Base-by-base conservation (phyloP, 371 early-diverging fungal species). In the Mortierella sp. region DNA sequence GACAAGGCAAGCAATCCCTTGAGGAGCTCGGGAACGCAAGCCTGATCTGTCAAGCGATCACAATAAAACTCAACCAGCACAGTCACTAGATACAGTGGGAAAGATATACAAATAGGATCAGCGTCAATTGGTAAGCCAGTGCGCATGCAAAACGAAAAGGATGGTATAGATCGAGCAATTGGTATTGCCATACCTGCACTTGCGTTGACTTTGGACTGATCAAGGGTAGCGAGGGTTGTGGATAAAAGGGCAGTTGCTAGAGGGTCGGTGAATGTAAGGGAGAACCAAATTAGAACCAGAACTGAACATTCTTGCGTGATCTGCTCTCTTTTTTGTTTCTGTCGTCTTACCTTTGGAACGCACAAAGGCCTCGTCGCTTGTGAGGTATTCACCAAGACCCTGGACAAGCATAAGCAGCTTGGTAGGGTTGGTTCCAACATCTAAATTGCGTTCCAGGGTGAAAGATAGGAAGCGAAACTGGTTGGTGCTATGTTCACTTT, bases 41-140 rank as follows among this genome's bases (percentile, higher is more conserved):
- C 88, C 41, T 92, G 89, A 71, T 95, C 96, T 9, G 92, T 83
- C 68, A 95, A 86, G 63, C 95, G 88, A 64, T 94, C 93, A 73
- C 93, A 90, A 75, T 93, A 95, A 72, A 95, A 95, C 80, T 93
- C 91, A 22, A 92, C 92, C 47, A 95, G 89, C 16, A 93, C 93
- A 50, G 87, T 87, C 9, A 92, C 93, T 91, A 72, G 50, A 40
- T 47, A 47, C 47, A 58, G 34, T 16, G 26, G 34, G 52, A 40
- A 41, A 45, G 67, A 19, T 45, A 39, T 31, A 58, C 22, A 41
- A 53, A 9, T 24, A 66, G 29, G 34, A 4, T 24, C 40, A 22
- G 55, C 22, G 58, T 61, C n/a, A 31, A 24, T n/a, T 53, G 37
- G 26, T 24, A 44, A 34, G 53, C 13, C 68, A 55, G n/a, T 26